Evolutionary conservation across 2,329 filamentous ascomycete species (phyloP).

Genomic region (Pseudogymnoascus sp.): DNA sequence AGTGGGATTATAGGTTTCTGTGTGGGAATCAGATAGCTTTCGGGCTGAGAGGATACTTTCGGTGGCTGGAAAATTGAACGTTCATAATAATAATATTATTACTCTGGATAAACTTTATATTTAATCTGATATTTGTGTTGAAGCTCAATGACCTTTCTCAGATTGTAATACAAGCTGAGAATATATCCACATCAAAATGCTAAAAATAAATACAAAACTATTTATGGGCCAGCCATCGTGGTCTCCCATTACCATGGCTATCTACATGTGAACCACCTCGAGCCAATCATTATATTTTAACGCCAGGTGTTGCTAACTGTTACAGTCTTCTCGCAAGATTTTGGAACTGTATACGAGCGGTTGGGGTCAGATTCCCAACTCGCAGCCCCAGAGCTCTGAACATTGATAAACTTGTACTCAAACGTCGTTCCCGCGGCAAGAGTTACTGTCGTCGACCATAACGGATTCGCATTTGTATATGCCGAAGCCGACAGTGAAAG

Average conservation of each 20-base stretch:
- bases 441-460: slow-evolving; percentile 52
- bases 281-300: neutral
- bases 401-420: slow-evolving; percentile 62
- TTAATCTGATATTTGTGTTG: neutral
- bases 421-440: slow-evolving; percentile 49
- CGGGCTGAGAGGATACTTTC: neutral
- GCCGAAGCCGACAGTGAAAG: slow-evolving; percentile 47
- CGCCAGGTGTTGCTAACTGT: slow-evolving; percentile 18
- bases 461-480: slow-evolving; percentile 52
- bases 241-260: neutral
- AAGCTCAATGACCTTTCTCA: neutral
- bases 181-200: neutral
- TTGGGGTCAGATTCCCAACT: slow-evolving; percentile 51
- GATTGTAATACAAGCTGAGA: neutral
- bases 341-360: slow-evolving; percentile 18
- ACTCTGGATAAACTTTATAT: neutral
- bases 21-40: neutral
- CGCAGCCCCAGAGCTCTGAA: slow-evolving; percentile 44
- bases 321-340: slow-evolving; percentile 13
- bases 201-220: neutral
- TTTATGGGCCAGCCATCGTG: neutral
- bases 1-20: neutral
- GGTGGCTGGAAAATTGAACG: neutral
- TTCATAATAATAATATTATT: neutral
- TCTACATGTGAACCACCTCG: neutral